Conservation (phyloP, 805 yeast genomes). For the Yueomyces sp. region DNA sequence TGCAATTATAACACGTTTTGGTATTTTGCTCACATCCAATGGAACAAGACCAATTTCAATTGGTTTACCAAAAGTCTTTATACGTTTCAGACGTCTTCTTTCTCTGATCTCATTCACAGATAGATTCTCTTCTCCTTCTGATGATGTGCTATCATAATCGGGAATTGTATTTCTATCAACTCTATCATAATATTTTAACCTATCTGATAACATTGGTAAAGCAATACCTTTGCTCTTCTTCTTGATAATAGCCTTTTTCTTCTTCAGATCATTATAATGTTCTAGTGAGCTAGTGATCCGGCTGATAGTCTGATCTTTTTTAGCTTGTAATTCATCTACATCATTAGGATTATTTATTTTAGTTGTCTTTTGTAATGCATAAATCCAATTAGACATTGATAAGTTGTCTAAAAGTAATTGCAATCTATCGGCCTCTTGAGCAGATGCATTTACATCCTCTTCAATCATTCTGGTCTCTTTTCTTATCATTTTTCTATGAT, state of each 20-base stretch:
- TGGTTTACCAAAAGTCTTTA: constrained; percentile 12
- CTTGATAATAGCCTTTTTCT: background rate
- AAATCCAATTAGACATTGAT: constrained; percentile 34
- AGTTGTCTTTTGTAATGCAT: constrained; percentile 34
- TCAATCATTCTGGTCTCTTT: constrained; percentile 57
- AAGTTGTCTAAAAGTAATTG: constrained; percentile 30
- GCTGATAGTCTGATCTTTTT: constrained; percentile 37
- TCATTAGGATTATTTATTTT: constrained; percentile 35
- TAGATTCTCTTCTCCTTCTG: constrained; percentile 18
- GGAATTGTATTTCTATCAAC: constrained; percentile 11
- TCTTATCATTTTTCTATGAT: constrained; percentile 47
- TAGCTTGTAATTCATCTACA: constrained; percentile 35
- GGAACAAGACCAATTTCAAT: constrained; percentile 11
- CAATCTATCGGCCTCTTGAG: constrained; percentile 42
- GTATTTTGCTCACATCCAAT: background rate
- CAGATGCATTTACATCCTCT: constrained; percentile 29
- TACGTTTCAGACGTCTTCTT: constrained; percentile 7
- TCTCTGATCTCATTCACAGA: constrained; percentile 8
- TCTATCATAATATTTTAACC: constrained; percentile 2
- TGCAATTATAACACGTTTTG: constrained; percentile 15
- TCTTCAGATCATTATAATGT: constrained; percentile 14
- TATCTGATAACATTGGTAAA: background rate
- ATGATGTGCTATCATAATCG: constrained; percentile 20
- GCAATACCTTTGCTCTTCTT: background rate
- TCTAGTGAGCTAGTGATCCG: constrained; percentile 29